Evolutionary conservation across 179 eudicot species (phyloP).

Genomic region (Beta corolliflora): DNA sequence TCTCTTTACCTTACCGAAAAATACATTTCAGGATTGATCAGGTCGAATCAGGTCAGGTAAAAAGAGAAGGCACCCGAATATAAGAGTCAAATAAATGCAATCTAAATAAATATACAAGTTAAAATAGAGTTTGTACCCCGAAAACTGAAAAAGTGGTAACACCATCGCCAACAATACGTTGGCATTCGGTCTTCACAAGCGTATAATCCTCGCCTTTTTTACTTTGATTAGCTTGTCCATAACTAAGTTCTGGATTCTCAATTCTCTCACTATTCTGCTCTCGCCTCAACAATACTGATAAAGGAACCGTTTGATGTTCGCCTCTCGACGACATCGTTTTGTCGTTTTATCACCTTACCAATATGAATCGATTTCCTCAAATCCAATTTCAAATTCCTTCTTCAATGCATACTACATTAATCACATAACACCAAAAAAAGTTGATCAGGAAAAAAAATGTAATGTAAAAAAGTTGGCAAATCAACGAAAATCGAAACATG

Average conservation of each 20-base stretch:
- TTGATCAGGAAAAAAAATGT: not conserved
- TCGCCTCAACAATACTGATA: constrained; percentile 75
- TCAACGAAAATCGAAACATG: not conserved
- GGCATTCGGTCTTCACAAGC: constrained; percentile 75
- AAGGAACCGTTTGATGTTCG: constrained; percentile 85
- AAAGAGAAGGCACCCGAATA: too few relatives aligned
- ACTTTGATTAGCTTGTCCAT: constrained; percentile 79
- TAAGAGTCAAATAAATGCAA: not conserved
- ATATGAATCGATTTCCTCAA: not conserved
- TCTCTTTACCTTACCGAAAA: too few relatives aligned
- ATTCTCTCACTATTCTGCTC: constrained; percentile 78
- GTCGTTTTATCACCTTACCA: not conserved
- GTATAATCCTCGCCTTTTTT: constrained; percentile 95
- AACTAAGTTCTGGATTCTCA: constrained; percentile 67
- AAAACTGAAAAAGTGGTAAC: constrained; percentile 83
- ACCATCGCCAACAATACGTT: constrained; percentile 76
- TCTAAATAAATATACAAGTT: not conserved
- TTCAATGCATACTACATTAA: not conserved
- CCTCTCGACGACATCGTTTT: constrained; percentile 67
- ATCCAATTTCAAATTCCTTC: not conserved
- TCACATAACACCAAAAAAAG: not conserved
- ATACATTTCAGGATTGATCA: too few relatives aligned
- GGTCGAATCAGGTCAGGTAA: too few relatives aligned
- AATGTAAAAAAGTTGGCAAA: too few relatives aligned
- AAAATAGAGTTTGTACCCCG: constrained; percentile 49